Conservation (phyloP, 176 grass and related monocot species). For the Cenchrus fungigraminus region DNA sequence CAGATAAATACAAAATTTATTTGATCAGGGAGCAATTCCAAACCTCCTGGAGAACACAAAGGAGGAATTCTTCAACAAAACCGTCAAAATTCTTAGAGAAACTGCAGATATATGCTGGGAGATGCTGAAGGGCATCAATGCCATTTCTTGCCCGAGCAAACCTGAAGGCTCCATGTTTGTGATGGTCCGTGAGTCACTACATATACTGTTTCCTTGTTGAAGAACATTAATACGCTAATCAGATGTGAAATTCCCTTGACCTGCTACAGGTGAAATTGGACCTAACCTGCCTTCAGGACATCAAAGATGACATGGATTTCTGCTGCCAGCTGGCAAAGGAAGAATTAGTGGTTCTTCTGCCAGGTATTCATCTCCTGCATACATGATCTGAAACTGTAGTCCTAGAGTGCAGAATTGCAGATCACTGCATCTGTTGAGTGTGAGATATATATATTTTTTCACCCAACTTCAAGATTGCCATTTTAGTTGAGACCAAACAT, state of each 20-base stretch:
- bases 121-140: constrained; percentile 59
- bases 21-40: constrained; percentile 59
- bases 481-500: constrained; percentile 18
- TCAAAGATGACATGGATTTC: constrained; percentile 82
- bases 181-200: constrained; percentile 46
- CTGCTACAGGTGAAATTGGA: constrained; percentile 66
- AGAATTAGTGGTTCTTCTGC: constrained; percentile 66
- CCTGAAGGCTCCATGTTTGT: constrained; percentile 72
- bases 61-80: constrained; percentile 60
- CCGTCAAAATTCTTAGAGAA: constrained; percentile 16
- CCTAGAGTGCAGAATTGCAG: neutral
- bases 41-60: constrained; percentile 59
- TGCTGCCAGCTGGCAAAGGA: constrained; percentile 75
- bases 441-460: neutral
- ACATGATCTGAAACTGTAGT: neutral
- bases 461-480: neutral
- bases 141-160: constrained; percentile 65
- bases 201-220: neutral
- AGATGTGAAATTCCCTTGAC: neutral
- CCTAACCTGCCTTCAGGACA: constrained; percentile 51
- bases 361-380: constrained; percentile 38
- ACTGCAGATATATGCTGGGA: constrained; percentile 58
- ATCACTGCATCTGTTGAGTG: neutral
- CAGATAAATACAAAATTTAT: neutral
- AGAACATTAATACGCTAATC: neutral